Evolutionary conservation across 148 eudicot species (phyloP).

Genomic region (Spergularia bocconei): DNA sequence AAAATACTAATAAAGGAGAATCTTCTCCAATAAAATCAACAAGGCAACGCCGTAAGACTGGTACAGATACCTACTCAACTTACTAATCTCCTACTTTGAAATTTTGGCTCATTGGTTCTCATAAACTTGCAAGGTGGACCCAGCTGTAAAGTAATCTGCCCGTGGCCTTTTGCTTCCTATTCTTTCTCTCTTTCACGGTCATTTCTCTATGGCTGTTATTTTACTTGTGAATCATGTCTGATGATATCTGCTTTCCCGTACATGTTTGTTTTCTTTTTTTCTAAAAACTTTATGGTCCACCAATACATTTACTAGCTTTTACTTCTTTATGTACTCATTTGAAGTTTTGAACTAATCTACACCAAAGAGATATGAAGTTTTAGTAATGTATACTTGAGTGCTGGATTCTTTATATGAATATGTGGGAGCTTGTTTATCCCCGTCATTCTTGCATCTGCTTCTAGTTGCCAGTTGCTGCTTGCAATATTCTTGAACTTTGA

Average conservation of each 20-base stretch:
- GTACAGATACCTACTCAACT: constrained; percentile 33
- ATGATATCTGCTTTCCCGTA: not conserved
- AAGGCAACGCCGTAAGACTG: constrained; percentile 66
- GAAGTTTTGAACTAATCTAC: not conserved
- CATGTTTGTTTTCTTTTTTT: not conserved
- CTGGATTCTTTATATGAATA: not conserved
- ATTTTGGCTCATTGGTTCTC: not conserved
- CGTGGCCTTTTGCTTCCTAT: not conserved
- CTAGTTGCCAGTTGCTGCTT: too few species aligned
- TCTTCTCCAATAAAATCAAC: constrained; percentile 47
- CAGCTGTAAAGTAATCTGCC: not conserved
- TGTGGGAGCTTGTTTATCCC: not conserved
- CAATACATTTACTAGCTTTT: not conserved
- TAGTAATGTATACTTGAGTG: not conserved
- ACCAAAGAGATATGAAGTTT: not conserved
- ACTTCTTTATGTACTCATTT: not conserved
- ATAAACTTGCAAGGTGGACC: not conserved
- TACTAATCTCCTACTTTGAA: not conserved
- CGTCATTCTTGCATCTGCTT: too few species aligned
- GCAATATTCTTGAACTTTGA: too few species aligned
- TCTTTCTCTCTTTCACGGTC: not conserved
- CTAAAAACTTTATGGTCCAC: not conserved
- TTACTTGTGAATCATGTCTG: not conserved
- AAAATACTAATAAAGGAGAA: constrained; percentile 59
- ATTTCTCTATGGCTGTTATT: not conserved